Conservation (phyloP, 108 stramenopile species). For the Nitzschia inconspicua region DNA sequence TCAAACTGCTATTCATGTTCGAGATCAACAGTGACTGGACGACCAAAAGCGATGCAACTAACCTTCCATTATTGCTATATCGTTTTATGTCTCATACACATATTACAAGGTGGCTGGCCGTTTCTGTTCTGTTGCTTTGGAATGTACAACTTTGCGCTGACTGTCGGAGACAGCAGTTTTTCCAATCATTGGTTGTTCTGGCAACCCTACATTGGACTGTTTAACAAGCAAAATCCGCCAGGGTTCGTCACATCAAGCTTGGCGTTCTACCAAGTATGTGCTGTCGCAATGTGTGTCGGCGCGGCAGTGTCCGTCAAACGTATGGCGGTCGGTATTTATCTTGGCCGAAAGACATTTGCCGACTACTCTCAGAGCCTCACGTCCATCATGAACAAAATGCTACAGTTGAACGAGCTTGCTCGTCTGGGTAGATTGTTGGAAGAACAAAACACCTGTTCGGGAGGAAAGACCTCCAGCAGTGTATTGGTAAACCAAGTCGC, state of each 20-base stretch:
- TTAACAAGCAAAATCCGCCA: constrained; percentile 27
- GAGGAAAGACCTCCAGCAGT: too few species aligned
- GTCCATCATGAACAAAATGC: constrained; percentile 55
- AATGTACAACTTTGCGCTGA: constrained; percentile 19
- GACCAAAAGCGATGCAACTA: too few species aligned
- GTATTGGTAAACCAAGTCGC: too few species aligned
- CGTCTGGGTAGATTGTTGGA: constrained; percentile 2
- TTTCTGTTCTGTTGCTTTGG: constrained; percentile 28
- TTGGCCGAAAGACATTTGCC: constrained; percentile 45
- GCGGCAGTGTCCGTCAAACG: constrained; percentile 51
- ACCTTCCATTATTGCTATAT: too few species aligned
- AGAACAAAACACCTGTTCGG: background rate
- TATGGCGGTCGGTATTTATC: constrained; percentile 47
- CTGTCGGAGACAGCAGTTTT: constrained; percentile 18
- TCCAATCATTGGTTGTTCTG: constrained; percentile 34
- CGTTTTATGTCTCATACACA: too few species aligned
- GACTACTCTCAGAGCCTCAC: constrained; percentile 55
- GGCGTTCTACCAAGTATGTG: constrained; percentile 15
- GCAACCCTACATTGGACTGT: constrained; percentile 24
- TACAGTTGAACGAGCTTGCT: constrained; percentile 46
- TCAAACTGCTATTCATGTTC: too few species aligned
- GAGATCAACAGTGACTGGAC: too few species aligned
- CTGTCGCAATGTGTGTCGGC: constrained; percentile 32
- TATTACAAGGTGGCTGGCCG: constrained; percentile 51
- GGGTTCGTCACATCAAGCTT: constrained; percentile 14